Conservation (phyloP, 108 stramenopile species). For the Cyclotella sp. region DNA sequence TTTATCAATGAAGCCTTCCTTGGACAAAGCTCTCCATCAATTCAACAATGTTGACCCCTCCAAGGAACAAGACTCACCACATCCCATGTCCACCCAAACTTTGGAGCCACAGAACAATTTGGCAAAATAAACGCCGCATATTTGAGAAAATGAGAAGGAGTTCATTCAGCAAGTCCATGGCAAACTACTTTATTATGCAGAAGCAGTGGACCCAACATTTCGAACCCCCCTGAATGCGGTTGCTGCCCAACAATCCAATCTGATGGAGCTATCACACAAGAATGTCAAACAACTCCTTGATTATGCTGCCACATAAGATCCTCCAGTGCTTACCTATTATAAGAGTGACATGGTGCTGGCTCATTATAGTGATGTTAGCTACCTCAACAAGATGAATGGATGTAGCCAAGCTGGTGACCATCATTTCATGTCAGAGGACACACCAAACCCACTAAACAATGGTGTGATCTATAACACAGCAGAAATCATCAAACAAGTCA, state of each 20-base stretch:
- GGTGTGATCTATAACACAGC: constrained; percentile 19
- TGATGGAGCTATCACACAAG: constrained; percentile 13
- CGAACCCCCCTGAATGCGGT: background rate
- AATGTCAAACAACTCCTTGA: constrained; percentile 43
- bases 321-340: constrained; percentile 34
- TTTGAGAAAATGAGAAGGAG: background rate
- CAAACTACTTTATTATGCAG: constrained; percentile 30
- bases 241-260: background rate
- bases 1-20: background rate
- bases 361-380: background rate
- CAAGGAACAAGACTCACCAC: background rate
- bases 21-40: background rate
- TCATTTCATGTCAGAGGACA: constrained; percentile 13
- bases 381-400: background rate
- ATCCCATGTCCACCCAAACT: background rate
- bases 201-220: constrained; percentile 27
- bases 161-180: constrained; percentile 12
- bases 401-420: constrained; percentile 37
- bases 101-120: background rate
- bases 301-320: constrained; percentile 24
- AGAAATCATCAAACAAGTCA: constrained; percentile 31
- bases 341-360: constrained; percentile 40
- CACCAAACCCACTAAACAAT: constrained; percentile 22
- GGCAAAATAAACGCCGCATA: background rate
- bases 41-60: background rate